Conservation (phyloP, 1,284 basidiomycete genomes). For the Coniferiporia sulphurascens region DNA sequence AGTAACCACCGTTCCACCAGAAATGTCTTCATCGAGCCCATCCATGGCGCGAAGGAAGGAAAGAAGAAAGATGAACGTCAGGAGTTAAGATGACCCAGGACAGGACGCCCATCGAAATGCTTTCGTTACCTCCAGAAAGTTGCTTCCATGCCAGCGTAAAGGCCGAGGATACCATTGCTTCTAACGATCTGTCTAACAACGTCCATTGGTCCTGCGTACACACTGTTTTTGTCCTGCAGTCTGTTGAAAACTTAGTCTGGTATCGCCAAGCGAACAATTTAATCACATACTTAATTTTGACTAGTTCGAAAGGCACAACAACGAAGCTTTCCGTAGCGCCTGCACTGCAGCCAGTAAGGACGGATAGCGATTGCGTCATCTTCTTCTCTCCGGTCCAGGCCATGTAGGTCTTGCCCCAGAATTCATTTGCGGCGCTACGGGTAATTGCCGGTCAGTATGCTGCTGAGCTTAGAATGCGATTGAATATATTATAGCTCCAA, state of each 20-base stretch:
- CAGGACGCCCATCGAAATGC: neutral
- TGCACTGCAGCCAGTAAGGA: conserved; percentile 89
- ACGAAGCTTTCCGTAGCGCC: conserved; percentile 95
- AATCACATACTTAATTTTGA: conserved; percentile 78
- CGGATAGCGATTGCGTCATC: conserved; percentile 85
- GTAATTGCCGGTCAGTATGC: neutral
- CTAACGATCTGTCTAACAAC: conserved; percentile 77
- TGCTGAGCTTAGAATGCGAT: too few relatives aligned
- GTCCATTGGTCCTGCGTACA: conserved; percentile 86
- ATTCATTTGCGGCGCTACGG: conserved; percentile 79
- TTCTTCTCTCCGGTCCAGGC: conserved; percentile 62
- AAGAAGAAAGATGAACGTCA: neutral
- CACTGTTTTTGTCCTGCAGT: conserved; percentile 88
- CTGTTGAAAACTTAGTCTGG: conserved; percentile 32
- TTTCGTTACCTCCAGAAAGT: conserved; percentile 82
- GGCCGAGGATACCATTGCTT: conserved; percentile 76
- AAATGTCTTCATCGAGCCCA: conserved; percentile 71
- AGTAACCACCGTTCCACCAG: conserved; percentile 94
- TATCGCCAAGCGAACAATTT: neutral
- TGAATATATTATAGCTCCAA: neutral
- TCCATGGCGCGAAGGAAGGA: conserved; percentile 24
- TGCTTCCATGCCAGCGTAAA: conserved; percentile 91
- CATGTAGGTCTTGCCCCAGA: conserved; percentile 84
- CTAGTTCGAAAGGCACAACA: conserved; percentile 93
- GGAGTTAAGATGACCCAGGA: neutral